Conservation (phyloP, 345 rosid species). For the Reutealis trisperma region DNA sequence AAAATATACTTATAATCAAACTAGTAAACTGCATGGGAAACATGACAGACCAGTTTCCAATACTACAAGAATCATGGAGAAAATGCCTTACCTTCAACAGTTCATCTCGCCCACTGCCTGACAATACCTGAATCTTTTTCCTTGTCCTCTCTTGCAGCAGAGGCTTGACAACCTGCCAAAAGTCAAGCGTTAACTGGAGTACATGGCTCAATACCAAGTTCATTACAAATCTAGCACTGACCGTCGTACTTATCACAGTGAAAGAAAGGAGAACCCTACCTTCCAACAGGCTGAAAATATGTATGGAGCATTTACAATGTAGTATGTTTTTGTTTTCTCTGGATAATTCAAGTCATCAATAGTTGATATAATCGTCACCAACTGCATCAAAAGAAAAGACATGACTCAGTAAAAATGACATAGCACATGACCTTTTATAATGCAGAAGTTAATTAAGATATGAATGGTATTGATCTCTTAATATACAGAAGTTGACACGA, state of each 20-base stretch:
- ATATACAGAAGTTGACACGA: neutral
- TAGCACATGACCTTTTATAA: neutral
- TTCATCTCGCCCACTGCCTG: conserved; percentile 80
- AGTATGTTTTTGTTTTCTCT: conserved; percentile 86
- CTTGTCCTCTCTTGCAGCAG: conserved; percentile 93
- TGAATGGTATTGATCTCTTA: neutral
- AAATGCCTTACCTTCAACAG: conserved; percentile 59
- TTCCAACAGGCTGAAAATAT: conserved; percentile 96
- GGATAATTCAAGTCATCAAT: conserved; percentile 96
- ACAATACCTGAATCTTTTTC: conserved; percentile 73
- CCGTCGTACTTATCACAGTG: neutral
- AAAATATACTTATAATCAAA: neutral
- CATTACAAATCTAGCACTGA: neutral
- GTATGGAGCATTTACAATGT: conserved; percentile 85
- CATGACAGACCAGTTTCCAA: conserved; percentile 1
- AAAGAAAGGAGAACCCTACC: conserved; percentile 36
- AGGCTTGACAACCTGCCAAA: conserved; percentile 81
- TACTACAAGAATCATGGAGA: conserved; percentile 7
- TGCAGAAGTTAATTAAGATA: neutral
- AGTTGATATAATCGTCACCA: conserved; percentile 76
- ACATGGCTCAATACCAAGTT: neutral
- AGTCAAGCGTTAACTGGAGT: conserved; percentile 6
- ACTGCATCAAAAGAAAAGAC: conserved; percentile 48
- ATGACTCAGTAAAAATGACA: neutral
- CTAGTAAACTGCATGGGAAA: neutral